Evolutionary conservation across 768 basidiomycete genomes (phyloP), one percentile per base, ranked within the genome.

Genomic region (Suillus luteus): DNA sequence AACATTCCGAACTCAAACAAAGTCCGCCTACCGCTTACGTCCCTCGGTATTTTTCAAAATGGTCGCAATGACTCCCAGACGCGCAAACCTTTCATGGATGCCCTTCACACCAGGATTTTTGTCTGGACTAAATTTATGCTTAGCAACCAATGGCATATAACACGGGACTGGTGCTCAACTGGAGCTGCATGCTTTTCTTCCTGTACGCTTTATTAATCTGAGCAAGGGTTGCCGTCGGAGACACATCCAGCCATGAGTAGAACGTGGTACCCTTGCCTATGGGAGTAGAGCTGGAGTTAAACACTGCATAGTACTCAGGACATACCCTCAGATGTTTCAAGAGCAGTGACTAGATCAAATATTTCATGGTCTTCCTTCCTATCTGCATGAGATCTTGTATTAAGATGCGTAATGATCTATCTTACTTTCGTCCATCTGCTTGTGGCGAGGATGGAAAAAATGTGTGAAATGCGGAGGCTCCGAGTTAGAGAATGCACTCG

Each of bases 181-280:
- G 96, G 55, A 96, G 81, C 67, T 86, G 81, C 71, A 97, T 85
- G 72, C 94, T 95, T 78, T 93, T 89, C 77, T 89, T 97, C 68
- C 95, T 81, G 79, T 97, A 99, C 5, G 96, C 94, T 74, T 91
- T 93, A 58, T 84, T 85, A 68, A 99, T 93, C 66, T 96, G 93
- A 33, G 82, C 66, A 6, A 86, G 85, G 17, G 86, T 79, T 1
- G 95, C 96, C 0, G 88, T 86, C 5, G 87, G 76, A 3, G 92
- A 79, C 1, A 97, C 85, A 63, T 91, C 90, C 51, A 99, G 80
- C 88, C 91, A 96, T 12, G 93, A 93, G 79, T 99, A 99, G 79
- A 99, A 99, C 0, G 88, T 92, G n/a, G 91, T 93, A 38, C 90
- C 93, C 73, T 91, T 95, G 65, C 90, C 89, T 88, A 69, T 2